Base-by-base conservation (phyloP, 2,329 filamentous ascomycete species). In the Diplodia mutila region DNA sequence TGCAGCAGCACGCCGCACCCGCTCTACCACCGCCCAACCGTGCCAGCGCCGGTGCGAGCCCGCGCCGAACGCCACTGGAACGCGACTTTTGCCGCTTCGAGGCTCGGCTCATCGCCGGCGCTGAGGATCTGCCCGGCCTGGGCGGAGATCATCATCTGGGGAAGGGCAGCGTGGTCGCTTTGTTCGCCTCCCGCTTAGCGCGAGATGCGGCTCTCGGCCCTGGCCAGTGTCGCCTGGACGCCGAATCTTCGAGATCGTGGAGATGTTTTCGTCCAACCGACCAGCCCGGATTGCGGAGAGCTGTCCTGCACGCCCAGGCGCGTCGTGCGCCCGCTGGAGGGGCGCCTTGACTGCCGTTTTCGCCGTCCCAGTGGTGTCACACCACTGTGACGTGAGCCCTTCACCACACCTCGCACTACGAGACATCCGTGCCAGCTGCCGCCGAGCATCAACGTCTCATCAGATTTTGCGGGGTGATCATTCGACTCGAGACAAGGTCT, bases 341-440 rank as follows among this genome's bases (percentile, higher is more conserved):
- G 21, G 39, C 42, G 37, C 16, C 49, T 65, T 21, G 61, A 37
- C 37, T 46, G 55, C 55, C 61, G 49, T 53, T 65, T 55, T 66
- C 39, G 52, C 51, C 52, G 37, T 48, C 21, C 37, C 29, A 25
- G n/a, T 12, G 4, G 16, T 52, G 53, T 67, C 65, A 67, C 65
- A 67, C 65, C 65, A 67, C 54, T 54, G 65, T 67, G 65, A 67
- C 65, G 65, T 67, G 65, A 67, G 51, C 64, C 27, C 18, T 25
- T 51, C 34, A 49, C 52, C 34, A 16, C 64, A 48, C 29, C 42
- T 51, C 42, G 14, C 61, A 3, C 39, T 23, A 37, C 37, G 51
- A 65, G 51, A 55, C 63, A 54, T n/a, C 37, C 34, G 63, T 29
- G 61, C 46, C 48, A 65, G 51, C 25, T 53, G 27, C 51, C 57